Evolutionary conservation across 768 basidiomycete species (phyloP), one percentile per base, ranked within the genome.

Genomic region (Leccinum subgranulosum): DNA sequence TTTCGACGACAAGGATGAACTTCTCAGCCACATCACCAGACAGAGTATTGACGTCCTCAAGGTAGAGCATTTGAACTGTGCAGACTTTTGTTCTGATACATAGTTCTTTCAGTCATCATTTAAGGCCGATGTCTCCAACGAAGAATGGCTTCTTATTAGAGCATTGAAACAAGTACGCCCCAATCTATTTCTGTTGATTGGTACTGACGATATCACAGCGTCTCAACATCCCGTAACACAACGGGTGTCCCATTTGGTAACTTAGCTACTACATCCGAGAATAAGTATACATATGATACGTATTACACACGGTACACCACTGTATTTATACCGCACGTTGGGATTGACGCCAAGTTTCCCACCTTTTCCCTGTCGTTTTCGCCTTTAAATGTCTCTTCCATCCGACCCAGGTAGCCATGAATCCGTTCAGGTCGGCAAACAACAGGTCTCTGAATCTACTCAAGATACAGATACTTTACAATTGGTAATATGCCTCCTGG

Each of bases 31-130:
- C 59, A 88, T 99, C 69, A 90, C 92, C 33, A 84, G 96, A 49
- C 86, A 88, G 73, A 94, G 92, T 64, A 98, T 99, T 62, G 97
- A 98, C 72, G 91, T 95, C 9, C 80, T 98, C 47, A 98, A 98
- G 89, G 87, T 90, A 66, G 36, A 65, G 55, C 7, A 50, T 43
- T 21, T 17, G 55, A 31, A 34, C 36, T 21, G n/a, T 25, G 41
- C 25, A 29, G 34, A 33, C 53, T 25, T 41, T 50, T 21, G 11
- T 43, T 52, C 55, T 65, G 56, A 64, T 48, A 29, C 27, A 34
- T 23, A 2, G 11, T 21, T 48, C 58, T 52, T 65, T 25, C 61
- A 95, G 93, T 79, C 80, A 28, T 85, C 87, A 17, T 98, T 98
- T 79, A 88, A 92, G 76, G 79, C 85, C 23, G 92, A 98, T 69